Conservation (phyloP, 1,284 basidiomycete genomes). For the Prillingera fragicola region DNA sequence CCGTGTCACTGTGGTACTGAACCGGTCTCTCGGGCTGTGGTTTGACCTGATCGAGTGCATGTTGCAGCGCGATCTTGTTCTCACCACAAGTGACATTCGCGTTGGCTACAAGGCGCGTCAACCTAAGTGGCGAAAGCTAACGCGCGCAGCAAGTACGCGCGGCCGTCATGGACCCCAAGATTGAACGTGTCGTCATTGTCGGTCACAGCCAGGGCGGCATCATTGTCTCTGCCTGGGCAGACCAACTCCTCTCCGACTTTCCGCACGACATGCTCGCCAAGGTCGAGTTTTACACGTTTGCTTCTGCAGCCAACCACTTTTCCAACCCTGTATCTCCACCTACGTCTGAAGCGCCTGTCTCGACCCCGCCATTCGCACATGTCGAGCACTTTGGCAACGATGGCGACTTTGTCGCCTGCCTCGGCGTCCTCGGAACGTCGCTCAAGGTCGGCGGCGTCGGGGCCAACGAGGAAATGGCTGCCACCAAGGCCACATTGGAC, state of each 20-base stretch:
- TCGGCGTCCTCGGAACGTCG: slow-evolving; percentile 21
- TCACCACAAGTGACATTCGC: slow-evolving; percentile 26
- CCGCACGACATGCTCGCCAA: slow-evolving; percentile 22
- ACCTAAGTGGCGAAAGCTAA: neutral
- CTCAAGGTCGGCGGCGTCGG: too few species aligned
- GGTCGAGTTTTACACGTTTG: slow-evolving; percentile 41
- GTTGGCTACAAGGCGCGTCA: slow-evolving; percentile 23
- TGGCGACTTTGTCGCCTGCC: slow-evolving; percentile 29
- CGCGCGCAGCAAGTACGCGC: slow-evolving; percentile 5
- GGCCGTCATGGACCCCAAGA: slow-evolving; percentile 16
- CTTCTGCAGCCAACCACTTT: slow-evolving; percentile 38
- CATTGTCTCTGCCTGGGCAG: slow-evolving; percentile 29
- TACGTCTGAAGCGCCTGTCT: neutral
- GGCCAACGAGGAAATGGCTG: too few species aligned
- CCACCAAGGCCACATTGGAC: too few species aligned
- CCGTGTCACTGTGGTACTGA: slow-evolving; percentile 29
- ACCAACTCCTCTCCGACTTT: slow-evolving; percentile 34
- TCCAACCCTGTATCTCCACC: slow-evolving; percentile 8
- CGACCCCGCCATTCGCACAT: slow-evolving; percentile 14
- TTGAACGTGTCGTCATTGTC: slow-evolving; percentile 33
- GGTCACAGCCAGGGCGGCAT: slow-evolving; percentile 39
- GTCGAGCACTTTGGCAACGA: slow-evolving; percentile 40
- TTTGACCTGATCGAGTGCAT: slow-evolving; percentile 37
- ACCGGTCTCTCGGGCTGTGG: slow-evolving; percentile 32
- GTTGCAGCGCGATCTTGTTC: slow-evolving; percentile 33